phyloP scores from a whole-genome alignment of 495 filamentous ascomycete species.

The Chaetomium tenue region DNA sequence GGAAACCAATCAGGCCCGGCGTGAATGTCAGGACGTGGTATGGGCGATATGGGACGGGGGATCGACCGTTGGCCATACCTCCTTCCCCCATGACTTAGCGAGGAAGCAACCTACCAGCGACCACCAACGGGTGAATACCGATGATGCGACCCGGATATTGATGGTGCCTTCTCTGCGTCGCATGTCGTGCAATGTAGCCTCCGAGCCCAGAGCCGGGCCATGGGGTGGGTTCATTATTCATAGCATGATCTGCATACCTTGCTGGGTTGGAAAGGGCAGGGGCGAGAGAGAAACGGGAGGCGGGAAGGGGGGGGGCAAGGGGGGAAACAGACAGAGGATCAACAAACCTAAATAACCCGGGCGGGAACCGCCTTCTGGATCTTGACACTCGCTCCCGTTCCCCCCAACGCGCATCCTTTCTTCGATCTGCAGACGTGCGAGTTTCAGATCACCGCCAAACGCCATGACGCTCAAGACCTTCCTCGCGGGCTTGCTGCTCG shows the following conservation, averaged over 20 bases:
- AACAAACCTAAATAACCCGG: background rate
- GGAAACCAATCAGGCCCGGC: constrained; percentile 9
- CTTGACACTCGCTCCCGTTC: background rate
- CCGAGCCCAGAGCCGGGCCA: constrained; percentile 1
- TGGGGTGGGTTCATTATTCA: background rate
- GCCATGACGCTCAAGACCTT: constrained; percentile 33
- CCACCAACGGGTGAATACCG: constrained; percentile 16
- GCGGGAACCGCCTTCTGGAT: background rate
- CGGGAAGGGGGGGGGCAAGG: constrained; percentile 1
- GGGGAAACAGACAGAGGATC: background rate
- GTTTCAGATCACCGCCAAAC: constrained; percentile 3
- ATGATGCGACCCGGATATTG: constrained; percentile 6
- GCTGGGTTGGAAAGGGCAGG: background rate
- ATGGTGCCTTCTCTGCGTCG: constrained; percentile 5
- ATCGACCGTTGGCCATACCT: background rate
- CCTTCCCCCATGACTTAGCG: constrained; percentile 11
- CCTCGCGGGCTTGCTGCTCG: constrained; percentile 31
- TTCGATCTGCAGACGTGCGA: background rate
- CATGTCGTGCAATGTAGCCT: background rate
- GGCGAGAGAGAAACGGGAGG: background rate
- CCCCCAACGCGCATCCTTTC: background rate
- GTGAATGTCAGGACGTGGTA: constrained; percentile 7
- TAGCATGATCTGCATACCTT: background rate
- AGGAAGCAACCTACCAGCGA: constrained; percentile 8
- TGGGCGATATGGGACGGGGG: constrained; percentile 15